Base-by-base conservation (phyloP, 306 rosid genomes). In the Carpinus fangiana region DNA sequence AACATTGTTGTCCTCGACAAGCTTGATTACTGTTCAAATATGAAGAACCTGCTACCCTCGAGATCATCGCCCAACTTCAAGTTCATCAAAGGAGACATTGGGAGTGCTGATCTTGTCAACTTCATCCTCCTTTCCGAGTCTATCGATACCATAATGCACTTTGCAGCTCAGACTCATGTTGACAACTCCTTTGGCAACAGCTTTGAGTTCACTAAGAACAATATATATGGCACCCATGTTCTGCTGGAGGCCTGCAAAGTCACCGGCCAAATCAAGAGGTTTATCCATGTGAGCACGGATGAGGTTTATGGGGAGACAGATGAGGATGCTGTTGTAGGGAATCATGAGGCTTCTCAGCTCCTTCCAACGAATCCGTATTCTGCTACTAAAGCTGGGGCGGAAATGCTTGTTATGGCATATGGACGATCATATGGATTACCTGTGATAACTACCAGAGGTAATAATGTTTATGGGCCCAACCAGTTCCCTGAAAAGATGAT, bases 361-460 rank as follows among this genome's bases (percentile, higher is more conserved):
- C 89, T 89, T 23, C 93, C 93, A 11, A 85, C 90, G 8, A 89
- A 89, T 65, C 90, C 90, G 0, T 89, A 87, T 72, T 87, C 93
- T 71, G 90, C 93, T 0, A 86, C 93, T 2, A 89, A 89, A 79
- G 93, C 90, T 13, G 90, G 90, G 21, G 93, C 93, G 0, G 90
- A 89, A 74, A 89, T 89, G 90, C 89, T 89, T 26, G 93, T 87
- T 12, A 89, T 89, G 93, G 93, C 93, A 12, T 89, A 89, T 64
- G 89, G 84, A 1, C 66, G 89, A 17, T 87, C 93, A 9, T 87
- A 89, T 80, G 90, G 88, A 3, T 80, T 88, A n/a, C 88, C 92
- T 5, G 85, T 82, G 51, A 88, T 88, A 67, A 88, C 90, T 45
- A 88, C 90, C 7, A 80, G 92, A 59, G 90, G 92, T 12, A 88